A percentile compares a stretch with the other conserved stretches of the same genome.
These are phyloP conservation scores for Aegilops umbellulata DNA, from an alignment of 176 grass and related monocot species.

Conservation along the genomic window DNA sequence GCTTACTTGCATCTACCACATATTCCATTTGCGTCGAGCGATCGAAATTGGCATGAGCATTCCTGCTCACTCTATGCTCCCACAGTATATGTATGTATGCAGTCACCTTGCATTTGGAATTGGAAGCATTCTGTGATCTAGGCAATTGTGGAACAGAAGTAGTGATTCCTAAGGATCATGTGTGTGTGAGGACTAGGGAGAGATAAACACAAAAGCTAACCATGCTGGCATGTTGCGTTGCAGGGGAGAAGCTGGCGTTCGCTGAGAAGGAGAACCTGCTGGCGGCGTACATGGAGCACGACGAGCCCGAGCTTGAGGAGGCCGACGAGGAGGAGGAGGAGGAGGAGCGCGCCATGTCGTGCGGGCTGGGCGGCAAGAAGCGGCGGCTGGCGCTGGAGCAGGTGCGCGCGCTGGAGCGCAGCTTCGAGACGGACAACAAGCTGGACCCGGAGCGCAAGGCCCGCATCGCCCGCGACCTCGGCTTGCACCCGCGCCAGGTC, in stretches of 20 bases:
- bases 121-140: background rate
- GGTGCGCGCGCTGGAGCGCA: slow-evolving; percentile 58
- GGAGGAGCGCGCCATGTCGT: slow-evolving; percentile 21
- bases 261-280: slow-evolving; percentile 2
- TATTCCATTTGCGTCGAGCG: slow-evolving; percentile 8
- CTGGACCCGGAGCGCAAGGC: slow-evolving; percentile 67
- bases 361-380: slow-evolving; percentile 56
- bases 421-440: slow-evolving; percentile 70
- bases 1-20: background rate
- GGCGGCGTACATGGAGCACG: slow-evolving; percentile 26
- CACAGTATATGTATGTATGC: background rate
- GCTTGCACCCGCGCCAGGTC: slow-evolving; percentile 82
- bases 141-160: background rate
- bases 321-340: slow-evolving; percentile 31
- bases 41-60: background rate
- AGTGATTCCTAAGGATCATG: background rate
- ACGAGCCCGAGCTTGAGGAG: slow-evolving; percentile 37
- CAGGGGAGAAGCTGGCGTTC: slow-evolving; percentile 36
- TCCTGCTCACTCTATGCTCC: background rate
- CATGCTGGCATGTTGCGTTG: background rate
- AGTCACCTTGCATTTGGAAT: background rate
- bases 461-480: slow-evolving; percentile 75
- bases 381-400: slow-evolving; percentile 47
- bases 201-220: background rate
- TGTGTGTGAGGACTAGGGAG: background rate